Evolutionary conservation across 1,139 yeast genomes (phyloP).

Genomic region (Wickerhamomyces sp.): DNA sequence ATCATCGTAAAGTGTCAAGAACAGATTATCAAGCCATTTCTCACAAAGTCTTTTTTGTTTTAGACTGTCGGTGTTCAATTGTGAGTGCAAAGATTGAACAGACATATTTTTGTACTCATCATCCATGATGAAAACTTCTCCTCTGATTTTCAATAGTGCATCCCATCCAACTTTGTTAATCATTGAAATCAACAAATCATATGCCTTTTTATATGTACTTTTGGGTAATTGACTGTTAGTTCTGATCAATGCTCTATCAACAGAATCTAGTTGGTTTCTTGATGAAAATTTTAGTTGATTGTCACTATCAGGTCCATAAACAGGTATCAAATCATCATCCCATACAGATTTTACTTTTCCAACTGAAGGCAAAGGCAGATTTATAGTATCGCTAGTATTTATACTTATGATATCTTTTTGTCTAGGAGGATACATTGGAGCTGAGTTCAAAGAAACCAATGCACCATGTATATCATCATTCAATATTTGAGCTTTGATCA

Average conservation of each 20-base stretch:
- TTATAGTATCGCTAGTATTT: constrained; percentile 63
- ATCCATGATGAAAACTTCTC: constrained; percentile 92
- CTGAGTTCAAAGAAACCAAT: constrained; percentile 75
- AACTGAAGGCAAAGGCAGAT: constrained; percentile 72
- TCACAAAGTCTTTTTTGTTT: constrained; percentile 83
- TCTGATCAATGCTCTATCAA: constrained; percentile 63
- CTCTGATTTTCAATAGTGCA: constrained; percentile 68
- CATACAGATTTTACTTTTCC: constrained; percentile 53
- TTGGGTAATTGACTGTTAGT: constrained; percentile 75
- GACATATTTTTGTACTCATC: constrained; percentile 55
- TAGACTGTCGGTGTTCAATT: constrained; percentile 23
- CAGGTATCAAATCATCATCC: constrained; percentile 40
- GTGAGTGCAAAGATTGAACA: constrained; percentile 9
- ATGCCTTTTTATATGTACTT: constrained; percentile 76
- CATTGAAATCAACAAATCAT: constrained; percentile 60
- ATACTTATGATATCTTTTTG: constrained; percentile 54
- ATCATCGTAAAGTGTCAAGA: constrained; percentile 84
- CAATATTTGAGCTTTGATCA: constrained; percentile 69
- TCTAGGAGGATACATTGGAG: constrained; percentile 79
- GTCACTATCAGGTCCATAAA: constrained; percentile 56
- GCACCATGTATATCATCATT: constrained; percentile 72
- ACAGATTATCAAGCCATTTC: constrained; percentile 88
- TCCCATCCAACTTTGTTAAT: constrained; percentile 84
- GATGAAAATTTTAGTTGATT: constrained; percentile 36
- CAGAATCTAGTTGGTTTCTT: constrained; percentile 38